Percentiles rank a stretch among this genome's conserved stretches.
Conservation (phyloP, 2,329 filamentous ascomycete species). For the Gnomoniopsis smithogilvyi region DNA sequence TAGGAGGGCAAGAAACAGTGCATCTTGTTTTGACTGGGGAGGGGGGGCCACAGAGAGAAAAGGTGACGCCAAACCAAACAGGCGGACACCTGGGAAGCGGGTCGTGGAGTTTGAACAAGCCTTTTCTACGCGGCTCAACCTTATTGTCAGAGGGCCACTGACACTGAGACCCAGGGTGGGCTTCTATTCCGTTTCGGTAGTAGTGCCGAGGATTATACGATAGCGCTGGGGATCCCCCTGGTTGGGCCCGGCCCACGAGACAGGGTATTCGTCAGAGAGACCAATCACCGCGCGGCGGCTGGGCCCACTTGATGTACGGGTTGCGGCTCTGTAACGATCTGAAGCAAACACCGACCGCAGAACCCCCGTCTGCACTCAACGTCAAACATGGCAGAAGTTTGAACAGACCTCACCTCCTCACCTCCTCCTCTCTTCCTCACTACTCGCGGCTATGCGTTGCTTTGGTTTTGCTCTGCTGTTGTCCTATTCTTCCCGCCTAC, state of each 20-base stretch:
- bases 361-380: conserved; percentile 4
- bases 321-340: conserved; percentile 19
- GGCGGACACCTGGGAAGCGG: conserved; percentile 13
- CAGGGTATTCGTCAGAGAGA: conserved; percentile 3
- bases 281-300: conserved; percentile 10
- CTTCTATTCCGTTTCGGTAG: not conserved
- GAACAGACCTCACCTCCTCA: conserved; percentile 1
- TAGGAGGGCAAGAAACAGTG: conserved; percentile 25
- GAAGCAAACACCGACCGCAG: conserved; percentile 13
- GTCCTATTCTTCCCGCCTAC: not conserved
- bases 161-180: not conserved
- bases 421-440: not conserved
- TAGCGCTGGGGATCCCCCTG: not conserved
- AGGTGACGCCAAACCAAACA: conserved; percentile 32
- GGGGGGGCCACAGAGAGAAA: too few species aligned
- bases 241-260: conserved; percentile 11
- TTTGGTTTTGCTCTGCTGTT: not conserved
- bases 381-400: conserved; percentile 12
- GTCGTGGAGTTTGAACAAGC: not conserved
- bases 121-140: conserved; percentile 10
- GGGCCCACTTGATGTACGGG: not conserved
- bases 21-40: conserved; percentile 31
- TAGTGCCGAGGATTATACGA: conserved; percentile 1
- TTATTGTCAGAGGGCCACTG: conserved; percentile 11
- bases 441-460: not conserved